These are phyloP conservation scores for Osmozyma mogii DNA, from an alignment of 805 yeast species.

Conservation along the genomic window DNA sequence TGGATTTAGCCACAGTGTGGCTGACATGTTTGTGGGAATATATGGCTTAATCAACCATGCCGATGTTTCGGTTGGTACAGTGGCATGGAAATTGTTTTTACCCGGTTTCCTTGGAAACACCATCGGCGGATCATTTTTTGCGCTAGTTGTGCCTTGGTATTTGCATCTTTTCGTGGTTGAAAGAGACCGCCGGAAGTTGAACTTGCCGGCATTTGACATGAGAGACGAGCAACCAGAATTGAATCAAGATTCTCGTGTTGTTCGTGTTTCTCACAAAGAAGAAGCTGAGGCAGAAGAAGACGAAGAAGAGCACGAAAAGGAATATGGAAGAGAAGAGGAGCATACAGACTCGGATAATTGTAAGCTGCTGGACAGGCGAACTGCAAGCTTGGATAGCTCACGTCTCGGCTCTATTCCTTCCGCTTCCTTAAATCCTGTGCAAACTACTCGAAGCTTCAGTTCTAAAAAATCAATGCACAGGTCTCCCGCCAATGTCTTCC, in stretches of 20 bases:
- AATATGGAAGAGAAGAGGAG: conserved; percentile 1
- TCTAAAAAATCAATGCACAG: too few relatives aligned
- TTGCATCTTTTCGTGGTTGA: conserved; percentile 68
- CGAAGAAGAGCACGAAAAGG: conserved; percentile 9
- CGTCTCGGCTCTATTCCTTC: not conserved
- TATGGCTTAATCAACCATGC: conserved; percentile 66
- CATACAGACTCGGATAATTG: too few relatives aligned
- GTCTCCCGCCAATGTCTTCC: conserved; percentile 74
- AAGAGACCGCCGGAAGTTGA: conserved; percentile 51
- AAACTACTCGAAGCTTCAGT: not conserved
- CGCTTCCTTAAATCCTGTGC: not conserved
- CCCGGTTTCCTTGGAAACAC: conserved; percentile 72
- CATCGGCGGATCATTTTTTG: conserved; percentile 70
- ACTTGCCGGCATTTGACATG: conserved; percentile 61
- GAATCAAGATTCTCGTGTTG: conserved; percentile 72
- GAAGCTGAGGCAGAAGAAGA: conserved; percentile 8
- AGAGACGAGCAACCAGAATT: conserved; percentile 77
- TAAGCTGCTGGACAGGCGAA: too few relatives aligned
- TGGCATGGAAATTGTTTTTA: conserved; percentile 65
- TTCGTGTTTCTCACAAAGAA: conserved; percentile 26
- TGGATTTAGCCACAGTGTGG: conserved; percentile 77
- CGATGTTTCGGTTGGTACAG: conserved; percentile 50
- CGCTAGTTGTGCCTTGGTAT: conserved; percentile 61
- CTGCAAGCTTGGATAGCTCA: too few relatives aligned
- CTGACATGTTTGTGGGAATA: conserved; percentile 67